Percentiles rank a stretch among this genome's conserved stretches.
Evolutionary conservation across 345 rosid genomes (phyloP).

Genomic region (Psidium guajava): DNA sequence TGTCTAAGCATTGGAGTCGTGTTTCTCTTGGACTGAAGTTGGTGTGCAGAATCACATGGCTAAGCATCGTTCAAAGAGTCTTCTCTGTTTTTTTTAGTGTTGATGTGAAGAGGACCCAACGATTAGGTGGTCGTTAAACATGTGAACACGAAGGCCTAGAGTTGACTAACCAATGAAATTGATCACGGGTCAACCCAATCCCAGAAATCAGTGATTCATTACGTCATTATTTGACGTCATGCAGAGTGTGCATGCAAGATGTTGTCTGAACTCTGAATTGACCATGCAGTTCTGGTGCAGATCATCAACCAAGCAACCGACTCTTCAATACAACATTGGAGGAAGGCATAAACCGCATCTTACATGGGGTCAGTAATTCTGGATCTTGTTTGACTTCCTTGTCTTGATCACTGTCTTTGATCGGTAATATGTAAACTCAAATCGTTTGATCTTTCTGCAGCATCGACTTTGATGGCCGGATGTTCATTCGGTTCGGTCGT

Average conservation of each 20-base stretch:
- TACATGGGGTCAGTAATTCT: neutral
- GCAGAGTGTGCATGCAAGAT: neutral
- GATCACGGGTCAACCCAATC: neutral
- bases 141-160: neutral
- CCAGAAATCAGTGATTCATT: neutral
- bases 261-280: neutral
- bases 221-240: neutral
- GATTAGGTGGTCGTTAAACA: neutral
- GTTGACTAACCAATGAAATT: neutral
- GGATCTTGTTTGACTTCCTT: neutral
- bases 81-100: neutral
- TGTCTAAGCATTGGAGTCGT: neutral
- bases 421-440: neutral
- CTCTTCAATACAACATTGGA: neutral
- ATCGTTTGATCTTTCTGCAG: neutral
- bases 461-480: neutral
- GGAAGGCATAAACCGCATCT: neutral
- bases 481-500: neutral
- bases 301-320: neutral
- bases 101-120: neutral
- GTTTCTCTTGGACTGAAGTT: neutral
- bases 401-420: neutral
- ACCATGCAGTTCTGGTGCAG: neutral
- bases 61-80: neutral
- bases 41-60: neutral